phyloP scores from a whole-genome alignment of 2,329 filamentous ascomycete species.

The Podosphaera leucotricha region DNA sequence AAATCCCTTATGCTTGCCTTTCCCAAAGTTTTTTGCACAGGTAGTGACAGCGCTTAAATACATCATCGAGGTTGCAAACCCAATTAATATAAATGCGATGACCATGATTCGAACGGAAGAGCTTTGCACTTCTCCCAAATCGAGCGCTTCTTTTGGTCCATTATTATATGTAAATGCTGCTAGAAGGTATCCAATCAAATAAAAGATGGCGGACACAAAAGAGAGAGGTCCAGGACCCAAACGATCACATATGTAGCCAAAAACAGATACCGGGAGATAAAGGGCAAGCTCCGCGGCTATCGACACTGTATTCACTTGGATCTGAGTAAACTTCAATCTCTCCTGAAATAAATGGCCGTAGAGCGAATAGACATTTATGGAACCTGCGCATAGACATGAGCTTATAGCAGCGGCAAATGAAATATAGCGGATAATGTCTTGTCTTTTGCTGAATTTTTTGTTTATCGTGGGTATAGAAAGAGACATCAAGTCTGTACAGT shows the following conservation, averaged over 20 bases:
- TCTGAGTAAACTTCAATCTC: slow-evolving; percentile 65
- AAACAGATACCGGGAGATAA: slow-evolving; percentile 75
- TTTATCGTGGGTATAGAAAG: background rate
- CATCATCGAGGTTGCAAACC: slow-evolving; percentile 65
- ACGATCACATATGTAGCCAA: slow-evolving; percentile 82
- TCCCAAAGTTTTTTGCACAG: slow-evolving; percentile 93
- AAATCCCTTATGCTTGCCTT: slow-evolving; percentile 65
- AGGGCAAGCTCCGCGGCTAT: slow-evolving; percentile 71
- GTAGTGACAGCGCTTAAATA: slow-evolving; percentile 83
- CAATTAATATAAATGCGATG: slow-evolving; percentile 59
- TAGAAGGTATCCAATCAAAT: slow-evolving; percentile 59
- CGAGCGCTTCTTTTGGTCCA: slow-evolving; percentile 22
- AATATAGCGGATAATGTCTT: slow-evolving; percentile 15
- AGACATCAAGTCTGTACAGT: background rate
- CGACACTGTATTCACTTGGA: slow-evolving; percentile 75
- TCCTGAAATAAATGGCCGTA: slow-evolving; percentile 82
- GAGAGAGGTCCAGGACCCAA: slow-evolving; percentile 59
- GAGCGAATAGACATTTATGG: slow-evolving; percentile 79
- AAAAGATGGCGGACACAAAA: slow-evolving; percentile 45
- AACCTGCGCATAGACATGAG: slow-evolving; percentile 57
- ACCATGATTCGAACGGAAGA: slow-evolving; percentile 71
- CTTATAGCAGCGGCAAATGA: slow-evolving; percentile 31
- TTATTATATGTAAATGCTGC: slow-evolving; percentile 55
- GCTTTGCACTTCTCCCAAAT: slow-evolving; percentile 22
- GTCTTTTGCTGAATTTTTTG: slow-evolving; percentile 2